phyloP scores from a whole-genome alignment of 805 yeast genomes.

The Wickerhamiella kurtzmanii region DNA sequence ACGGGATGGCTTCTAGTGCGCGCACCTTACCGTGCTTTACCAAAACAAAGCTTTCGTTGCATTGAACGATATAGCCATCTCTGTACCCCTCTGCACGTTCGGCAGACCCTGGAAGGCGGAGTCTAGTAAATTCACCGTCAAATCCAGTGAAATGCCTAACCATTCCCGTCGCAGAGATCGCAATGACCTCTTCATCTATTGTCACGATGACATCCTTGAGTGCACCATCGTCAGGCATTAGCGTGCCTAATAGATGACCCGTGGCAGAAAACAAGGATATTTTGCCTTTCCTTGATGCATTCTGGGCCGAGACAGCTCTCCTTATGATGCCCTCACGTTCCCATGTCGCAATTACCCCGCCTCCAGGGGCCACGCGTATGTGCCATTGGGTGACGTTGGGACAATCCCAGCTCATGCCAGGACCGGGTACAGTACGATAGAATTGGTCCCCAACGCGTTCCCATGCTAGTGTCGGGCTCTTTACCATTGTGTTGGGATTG shows the following conservation, averaged over 20 bases:
- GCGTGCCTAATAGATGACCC: constrained; percentile 19
- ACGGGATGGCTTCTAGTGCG: neutral
- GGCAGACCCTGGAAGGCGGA: constrained; percentile 3
- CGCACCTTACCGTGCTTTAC: neutral
- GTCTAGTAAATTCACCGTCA: constrained; percentile 43
- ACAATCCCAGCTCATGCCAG: constrained; percentile 38
- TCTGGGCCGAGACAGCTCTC: constrained; percentile 1
- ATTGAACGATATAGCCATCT: constrained; percentile 1
- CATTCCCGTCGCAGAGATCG: constrained; percentile 39
- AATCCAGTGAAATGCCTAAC: constrained; percentile 51
- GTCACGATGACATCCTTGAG: constrained; percentile 45
- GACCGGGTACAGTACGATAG: constrained; percentile 50
- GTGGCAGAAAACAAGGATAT: constrained; percentile 23
- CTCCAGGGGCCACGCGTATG: constrained; percentile 38
- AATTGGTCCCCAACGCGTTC: constrained; percentile 60
- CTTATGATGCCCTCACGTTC: constrained; percentile 2
- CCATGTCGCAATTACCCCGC: constrained; percentile 41
- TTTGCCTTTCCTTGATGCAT: constrained; percentile 6
- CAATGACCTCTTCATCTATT: constrained; percentile 39
- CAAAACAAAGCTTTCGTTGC: neutral
- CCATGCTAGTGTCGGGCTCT: constrained; percentile 39
- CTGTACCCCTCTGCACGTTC: neutral
- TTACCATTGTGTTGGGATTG: no score
- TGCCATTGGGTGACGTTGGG: constrained; percentile 30
- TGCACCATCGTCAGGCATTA: constrained; percentile 34